Evolutionary conservation across 2,329 filamentous ascomycete species (phyloP), one percentile per base, ranked within the genome.

Genomic region (Orbilia brochopaga): DNA sequence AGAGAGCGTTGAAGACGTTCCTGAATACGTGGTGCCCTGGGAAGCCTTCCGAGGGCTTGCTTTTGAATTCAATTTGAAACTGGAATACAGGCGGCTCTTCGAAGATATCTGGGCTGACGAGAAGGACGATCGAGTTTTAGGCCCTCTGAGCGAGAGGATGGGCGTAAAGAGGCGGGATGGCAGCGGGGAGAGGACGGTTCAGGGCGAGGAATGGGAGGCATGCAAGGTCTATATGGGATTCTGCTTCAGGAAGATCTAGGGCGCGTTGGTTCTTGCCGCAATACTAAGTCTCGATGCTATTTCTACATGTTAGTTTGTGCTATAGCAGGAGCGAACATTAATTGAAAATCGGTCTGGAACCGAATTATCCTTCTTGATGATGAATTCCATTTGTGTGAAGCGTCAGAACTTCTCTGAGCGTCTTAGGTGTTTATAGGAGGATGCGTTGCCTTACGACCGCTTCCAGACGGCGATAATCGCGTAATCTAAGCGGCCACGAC

Each of bases 21-120:
- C 94, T 1, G 94, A 99, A 81, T 99, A 96, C 78, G 93, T 99
- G 1, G 94, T 99, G 0, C 94, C 94, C 0, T 99, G 94, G 93
- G 92, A 96, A 79, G 92, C 92, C 0, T 97, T 99, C 82, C 90
- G 94, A 81, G 92, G 91, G 24, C 83, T 97, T 76, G 94, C 94
- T 17, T 92, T 97, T 78, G 92, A 97, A 78, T 99, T 93, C 83
- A 97, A 97, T 76, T 86, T 99, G 5, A 94, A 99, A 79, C 81
- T 97, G 76, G 90, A 96, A 80, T 99, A 97, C 78, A 90, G 95
- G 77, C 93, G 93, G 80, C 86, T 89, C 0, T 99, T 99, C 79
- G 82, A 86, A 44, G 92, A 97, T 75, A 89, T 99, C 30, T 97
- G 93, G 91, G 87, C 91, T 74, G 85, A 91, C 21, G 92, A 97